Evolutionary conservation across 495 filamentous ascomycete species (phyloP).

Genomic region (Podospora bellae-mahoneyi): DNA sequence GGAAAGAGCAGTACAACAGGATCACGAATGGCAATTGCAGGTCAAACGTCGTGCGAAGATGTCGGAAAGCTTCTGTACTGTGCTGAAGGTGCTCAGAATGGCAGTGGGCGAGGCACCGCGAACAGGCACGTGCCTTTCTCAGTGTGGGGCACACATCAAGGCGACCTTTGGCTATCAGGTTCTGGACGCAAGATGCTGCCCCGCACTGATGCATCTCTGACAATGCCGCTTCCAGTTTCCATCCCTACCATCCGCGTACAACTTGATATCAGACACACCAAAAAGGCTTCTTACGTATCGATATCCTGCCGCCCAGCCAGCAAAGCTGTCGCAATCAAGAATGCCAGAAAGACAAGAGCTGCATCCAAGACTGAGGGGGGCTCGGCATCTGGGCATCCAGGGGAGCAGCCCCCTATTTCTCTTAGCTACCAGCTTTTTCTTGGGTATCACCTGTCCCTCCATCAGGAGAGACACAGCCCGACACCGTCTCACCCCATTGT

Average conservation of each 20-base stretch:
- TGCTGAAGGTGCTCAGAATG: too few species aligned
- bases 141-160: not conserved
- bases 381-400: not conserved
- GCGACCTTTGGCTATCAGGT: not conserved
- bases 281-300: not conserved
- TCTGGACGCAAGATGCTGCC: constrained; percentile 1
- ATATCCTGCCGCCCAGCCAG: not conserved
- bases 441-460: not conserved
- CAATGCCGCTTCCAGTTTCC: not conserved
- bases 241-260: not conserved
- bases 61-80: not conserved
- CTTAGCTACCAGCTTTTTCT: not conserved
- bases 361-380: not conserved
- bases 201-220: constrained; percentile 2
- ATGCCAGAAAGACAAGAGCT: not conserved
- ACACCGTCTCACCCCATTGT: not conserved
- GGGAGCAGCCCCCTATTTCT: not conserved
- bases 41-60: constrained; percentile 6
- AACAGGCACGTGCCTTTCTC: constrained; percentile 2
- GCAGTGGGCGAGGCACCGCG: not conserved
- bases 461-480: not conserved
- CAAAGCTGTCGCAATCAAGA: not conserved
- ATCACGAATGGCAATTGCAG: constrained; percentile 11
- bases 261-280: not conserved
- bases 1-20: constrained; percentile 2